Conservation (phyloP, 768 basidiomycete species). For the Tulasnella sp. region DNA sequence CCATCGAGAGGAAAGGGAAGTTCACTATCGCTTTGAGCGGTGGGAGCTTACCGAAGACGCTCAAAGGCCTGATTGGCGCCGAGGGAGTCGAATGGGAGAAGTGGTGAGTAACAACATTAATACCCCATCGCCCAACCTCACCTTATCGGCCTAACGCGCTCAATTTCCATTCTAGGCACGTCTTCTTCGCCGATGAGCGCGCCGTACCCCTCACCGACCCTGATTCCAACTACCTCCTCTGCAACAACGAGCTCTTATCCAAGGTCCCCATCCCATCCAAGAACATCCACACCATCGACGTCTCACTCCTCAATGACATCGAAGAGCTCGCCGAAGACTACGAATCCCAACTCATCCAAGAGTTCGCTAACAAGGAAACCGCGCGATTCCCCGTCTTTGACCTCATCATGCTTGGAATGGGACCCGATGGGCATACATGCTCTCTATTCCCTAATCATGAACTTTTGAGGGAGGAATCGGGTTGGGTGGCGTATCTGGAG, state of each 20-base stretch:
- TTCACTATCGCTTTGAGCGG: slow-evolving; percentile 94
- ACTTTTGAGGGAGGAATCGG: slow-evolving; percentile 72
- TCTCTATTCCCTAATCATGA: slow-evolving; percentile 92
- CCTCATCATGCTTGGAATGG: slow-evolving; percentile 92
- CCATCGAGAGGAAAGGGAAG: slow-evolving; percentile 75
- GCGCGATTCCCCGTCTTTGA: slow-evolving; percentile 98
- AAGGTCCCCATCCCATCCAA: slow-evolving; percentile 45
- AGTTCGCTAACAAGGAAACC: slow-evolving; percentile 86
- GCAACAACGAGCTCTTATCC: slow-evolving; percentile 61
- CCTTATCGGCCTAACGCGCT: neutral
- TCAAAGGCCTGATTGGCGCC: slow-evolving; percentile 54
- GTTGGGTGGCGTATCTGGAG: slow-evolving; percentile 90
- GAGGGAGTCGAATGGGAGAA: slow-evolving; percentile 78
- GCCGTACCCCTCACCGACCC: slow-evolving; percentile 84
- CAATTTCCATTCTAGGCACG: slow-evolving; percentile 54
- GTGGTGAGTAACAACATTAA: slow-evolving; percentile 48
- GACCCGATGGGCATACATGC: slow-evolving; percentile 94
- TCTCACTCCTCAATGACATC: slow-evolving; percentile 22
- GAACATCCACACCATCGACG: neutral
- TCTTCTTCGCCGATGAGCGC: slow-evolving; percentile 96
- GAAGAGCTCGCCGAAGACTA: slow-evolving; percentile 36
- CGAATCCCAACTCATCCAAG: slow-evolving; percentile 59
- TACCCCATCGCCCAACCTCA: neutral
- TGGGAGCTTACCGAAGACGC: slow-evolving; percentile 77
- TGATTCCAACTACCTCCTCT: slow-evolving; percentile 85